Evolutionary conservation across 2,329 filamentous ascomycete genomes (phyloP).

Genomic region (Epichloe sibirici): DNA sequence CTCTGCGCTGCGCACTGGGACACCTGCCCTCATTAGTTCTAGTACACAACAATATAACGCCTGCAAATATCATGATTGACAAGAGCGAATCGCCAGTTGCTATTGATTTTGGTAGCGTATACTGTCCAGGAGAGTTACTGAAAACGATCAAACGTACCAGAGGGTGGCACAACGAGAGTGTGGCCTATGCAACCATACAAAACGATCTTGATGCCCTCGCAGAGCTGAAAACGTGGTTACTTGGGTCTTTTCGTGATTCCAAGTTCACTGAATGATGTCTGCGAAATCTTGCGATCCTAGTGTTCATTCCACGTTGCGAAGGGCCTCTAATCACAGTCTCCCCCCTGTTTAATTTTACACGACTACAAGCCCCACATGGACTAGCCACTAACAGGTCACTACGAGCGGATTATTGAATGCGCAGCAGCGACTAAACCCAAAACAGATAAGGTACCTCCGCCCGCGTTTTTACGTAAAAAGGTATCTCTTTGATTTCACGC

Average conservation of each 20-base stretch:
- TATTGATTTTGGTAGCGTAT: neutral
- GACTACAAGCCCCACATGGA: too few relatives aligned
- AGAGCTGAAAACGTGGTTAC: neutral
- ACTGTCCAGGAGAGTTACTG: neutral
- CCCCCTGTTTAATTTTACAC: too few relatives aligned
- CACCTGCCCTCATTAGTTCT: neutral
- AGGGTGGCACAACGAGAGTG: neutral
- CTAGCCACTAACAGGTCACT: too few relatives aligned
- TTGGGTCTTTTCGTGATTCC: neutral
- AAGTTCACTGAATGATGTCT: neutral
- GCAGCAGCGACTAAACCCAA: too few relatives aligned
- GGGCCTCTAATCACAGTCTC: too few relatives aligned
- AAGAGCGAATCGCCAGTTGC: neutral
- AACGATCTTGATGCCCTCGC: neutral
- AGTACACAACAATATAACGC: neutral
- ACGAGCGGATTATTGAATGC: too few relatives aligned
- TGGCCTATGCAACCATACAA: neutral
- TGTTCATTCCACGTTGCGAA: too few relatives aligned
- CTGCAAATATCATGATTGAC: neutral
- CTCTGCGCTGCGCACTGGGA: neutral
- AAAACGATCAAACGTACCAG: neutral
- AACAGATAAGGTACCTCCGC: too few relatives aligned
- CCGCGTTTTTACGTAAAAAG: too few relatives aligned
- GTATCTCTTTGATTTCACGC: too few relatives aligned
- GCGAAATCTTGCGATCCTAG: too few relatives aligned